Evolutionary conservation across 768 basidiomycete genomes (phyloP), one percentile per base, ranked within the genome.

Genomic region (Trametes cubensis): DNA sequence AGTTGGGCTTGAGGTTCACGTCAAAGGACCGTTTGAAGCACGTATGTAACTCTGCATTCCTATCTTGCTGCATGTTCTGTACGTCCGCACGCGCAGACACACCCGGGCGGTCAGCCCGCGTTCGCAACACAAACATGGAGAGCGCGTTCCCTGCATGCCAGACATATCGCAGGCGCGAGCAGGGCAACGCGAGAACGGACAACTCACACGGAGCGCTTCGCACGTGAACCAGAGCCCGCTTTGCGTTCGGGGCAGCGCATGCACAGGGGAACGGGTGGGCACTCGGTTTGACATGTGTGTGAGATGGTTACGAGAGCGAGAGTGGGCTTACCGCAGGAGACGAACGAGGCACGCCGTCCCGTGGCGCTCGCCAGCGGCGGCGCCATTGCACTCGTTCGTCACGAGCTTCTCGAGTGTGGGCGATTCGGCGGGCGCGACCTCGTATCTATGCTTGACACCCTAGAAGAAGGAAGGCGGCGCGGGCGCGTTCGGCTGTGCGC

Each of bases 21-120:
- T 92, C 88, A 71, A 89, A 92, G 3, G 90, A 81, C 44, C 83
- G 78, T 72, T 81, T 83, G 78, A 92, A 91, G 72, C 89, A 90
- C 60, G 81, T 77, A 66, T 86, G 82, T 47, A 90, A 75, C 63
- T 88, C 86, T 1, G 79, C 69, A 25, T 67, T 68, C 18, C 72
- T 73, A 66, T 90, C 84, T 6, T 72, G 72, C 65, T 87, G 88
- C 79, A 85, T 83, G 67, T 85, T 79, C 71, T 85, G 82, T n/a
- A 39, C 26, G 38, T 20, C 39, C 56, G 46, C 56, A 58, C 41
- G 20, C 34, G 21, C 42, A 44, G 2, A 23, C 17, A n/a, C 49
- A 47, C 23, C 25, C 34, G 34, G 28, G 41, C 21, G 26, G 48
- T 49, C 48, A 49, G 48, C 58, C 17, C 49, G 41, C 49, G 26